Percentiles rank a stretch among this genome's conserved stretches.
Conservation (phyloP, 169 alveolate genomes). For the Cryptosporidium ubiquitum region DNA sequence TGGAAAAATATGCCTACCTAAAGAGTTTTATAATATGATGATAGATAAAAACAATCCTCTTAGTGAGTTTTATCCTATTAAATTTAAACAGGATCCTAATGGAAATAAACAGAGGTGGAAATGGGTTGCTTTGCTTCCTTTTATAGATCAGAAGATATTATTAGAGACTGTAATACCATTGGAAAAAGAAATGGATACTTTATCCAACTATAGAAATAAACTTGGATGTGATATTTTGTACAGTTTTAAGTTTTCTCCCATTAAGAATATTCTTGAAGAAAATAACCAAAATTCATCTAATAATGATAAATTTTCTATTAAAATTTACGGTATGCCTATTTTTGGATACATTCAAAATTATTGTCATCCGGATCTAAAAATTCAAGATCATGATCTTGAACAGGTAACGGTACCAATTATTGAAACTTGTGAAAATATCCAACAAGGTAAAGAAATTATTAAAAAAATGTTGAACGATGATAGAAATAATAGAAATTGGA, state of each 20-base stretch:
- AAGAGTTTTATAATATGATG: conserved; percentile 81
- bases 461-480: conserved; percentile 15
- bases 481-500: not conserved
- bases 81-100: conserved; percentile 86
- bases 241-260: conserved; percentile 20
- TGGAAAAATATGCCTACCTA: conserved; percentile 91
- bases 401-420: conserved; percentile 19
- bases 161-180: conserved; percentile 80
- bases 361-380: not conserved
- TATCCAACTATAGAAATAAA: conserved; percentile 80
- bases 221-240: conserved; percentile 73
- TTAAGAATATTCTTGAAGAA: not conserved
- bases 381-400: conserved; percentile 13
- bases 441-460: conserved; percentile 21
- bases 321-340: not conserved
- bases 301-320: not conserved
- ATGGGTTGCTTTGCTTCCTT: conserved; percentile 89
- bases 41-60: conserved; percentile 80
- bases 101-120: conserved; percentile 85
- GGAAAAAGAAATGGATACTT: conserved; percentile 78
- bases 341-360: conserved; percentile 24
- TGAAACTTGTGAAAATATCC: conserved; percentile 13
- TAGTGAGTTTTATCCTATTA: conserved; percentile 83
- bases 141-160: conserved; percentile 83
- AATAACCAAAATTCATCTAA: not conserved